Conservation (phyloP, 2,329 filamentous ascomycete genomes). For the Penicillium sclerotiorum region DNA sequence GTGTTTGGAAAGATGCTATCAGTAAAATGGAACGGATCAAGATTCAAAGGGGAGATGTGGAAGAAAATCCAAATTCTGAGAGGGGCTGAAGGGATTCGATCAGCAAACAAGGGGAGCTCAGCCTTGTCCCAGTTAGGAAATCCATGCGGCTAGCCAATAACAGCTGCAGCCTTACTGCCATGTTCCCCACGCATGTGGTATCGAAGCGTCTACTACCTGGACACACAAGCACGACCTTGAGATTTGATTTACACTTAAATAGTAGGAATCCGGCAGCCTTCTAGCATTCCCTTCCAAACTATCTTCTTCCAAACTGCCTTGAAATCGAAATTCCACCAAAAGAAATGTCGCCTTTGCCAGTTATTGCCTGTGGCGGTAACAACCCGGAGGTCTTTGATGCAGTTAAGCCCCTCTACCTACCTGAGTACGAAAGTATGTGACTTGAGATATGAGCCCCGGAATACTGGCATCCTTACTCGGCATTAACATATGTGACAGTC, state of each 20-base stretch:
- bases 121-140: neutral
- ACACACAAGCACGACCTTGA: no score
- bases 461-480: neutral
- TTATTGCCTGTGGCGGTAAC: neutral
- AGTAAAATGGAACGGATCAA: neutral
- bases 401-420: neutral
- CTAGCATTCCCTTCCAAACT: no score
- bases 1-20: neutral
- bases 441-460: neutral
- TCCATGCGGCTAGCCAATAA: neutral
- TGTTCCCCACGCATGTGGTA: no score
- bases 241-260: no score
- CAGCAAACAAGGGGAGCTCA: neutral
- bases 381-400: neutral
- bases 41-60: neutral
- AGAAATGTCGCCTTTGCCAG: neutral
- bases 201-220: neutral
- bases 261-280: no score
- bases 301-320: neutral
- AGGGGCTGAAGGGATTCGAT: neutral
- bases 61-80: no score
- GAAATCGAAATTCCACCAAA: neutral
- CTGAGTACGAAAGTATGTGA: neutral
- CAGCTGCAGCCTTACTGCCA: neutral
- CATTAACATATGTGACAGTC: neutral